These are phyloP conservation scores for Haplosporangium gracile DNA, from an alignment of 192 early-diverging fungal species.

Conservation along the genomic window DNA sequence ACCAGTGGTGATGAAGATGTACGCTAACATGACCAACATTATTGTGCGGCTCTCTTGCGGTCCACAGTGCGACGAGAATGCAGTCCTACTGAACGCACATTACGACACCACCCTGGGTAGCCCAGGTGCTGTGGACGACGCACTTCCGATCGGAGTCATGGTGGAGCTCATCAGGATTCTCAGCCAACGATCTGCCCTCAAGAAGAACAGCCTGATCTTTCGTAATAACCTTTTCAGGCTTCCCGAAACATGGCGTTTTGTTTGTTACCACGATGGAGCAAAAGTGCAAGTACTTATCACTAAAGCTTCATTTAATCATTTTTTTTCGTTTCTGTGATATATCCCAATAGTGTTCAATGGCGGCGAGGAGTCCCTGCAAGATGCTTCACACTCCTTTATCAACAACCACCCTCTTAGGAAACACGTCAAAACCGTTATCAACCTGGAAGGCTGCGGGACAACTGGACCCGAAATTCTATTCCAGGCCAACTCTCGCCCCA, in stretches of 20 bases:
- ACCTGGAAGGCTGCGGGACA: conserved; percentile 82
- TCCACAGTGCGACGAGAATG: conserved; percentile 68
- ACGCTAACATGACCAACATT: conserved; percentile 78
- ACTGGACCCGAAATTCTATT: conserved; percentile 78
- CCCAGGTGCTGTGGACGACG: conserved; percentile 75
- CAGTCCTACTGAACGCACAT: conserved; percentile 77
- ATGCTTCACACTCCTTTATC: conserved; percentile 82
- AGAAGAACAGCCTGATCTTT: conserved; percentile 63
- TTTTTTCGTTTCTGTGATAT: not conserved
- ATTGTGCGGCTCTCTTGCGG: conserved; percentile 77
- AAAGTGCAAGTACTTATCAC: not conserved
- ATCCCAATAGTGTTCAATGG: conserved; percentile 74
- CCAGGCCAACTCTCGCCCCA: conserved; percentile 76
- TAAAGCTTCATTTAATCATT: not conserved
- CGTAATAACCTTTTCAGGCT: conserved; percentile 44
- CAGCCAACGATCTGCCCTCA: conserved; percentile 51
- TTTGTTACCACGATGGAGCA: not conserved
- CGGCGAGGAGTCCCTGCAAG: conserved; percentile 82
- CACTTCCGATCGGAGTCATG: conserved; percentile 75
- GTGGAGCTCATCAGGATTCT: conserved; percentile 70
- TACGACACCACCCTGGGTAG: conserved; percentile 73
- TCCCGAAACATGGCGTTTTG: not conserved
- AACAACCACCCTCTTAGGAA: conserved; percentile 65
- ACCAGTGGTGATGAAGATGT: conserved; percentile 72
- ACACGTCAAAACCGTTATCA: conserved; percentile 73